Base-by-base conservation (phyloP, 441 rosid species). In the Cnidoscolus chayamansa region DNA sequence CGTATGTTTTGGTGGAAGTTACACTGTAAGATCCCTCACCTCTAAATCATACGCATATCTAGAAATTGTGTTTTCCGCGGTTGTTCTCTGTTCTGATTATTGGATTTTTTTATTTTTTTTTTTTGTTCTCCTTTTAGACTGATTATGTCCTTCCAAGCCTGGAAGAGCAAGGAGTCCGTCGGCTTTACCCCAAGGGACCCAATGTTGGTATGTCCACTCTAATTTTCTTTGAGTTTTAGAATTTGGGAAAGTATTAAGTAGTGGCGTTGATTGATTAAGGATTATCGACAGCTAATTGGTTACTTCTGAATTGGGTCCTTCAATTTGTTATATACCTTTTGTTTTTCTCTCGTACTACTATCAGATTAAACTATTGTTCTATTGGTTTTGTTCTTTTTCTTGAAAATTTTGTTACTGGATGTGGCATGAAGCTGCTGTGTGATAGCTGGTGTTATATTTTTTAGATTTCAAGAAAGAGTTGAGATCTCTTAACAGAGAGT, bases 131-230 rank as follows among this genome's bases (percentile, higher is more conserved):
- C 19, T 74, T 51, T 10, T 75, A 92, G 98, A 94, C 93, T 31
- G 94, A 92, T 48, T 93, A 90, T 80, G 92, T 87, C 83, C 92
- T 94, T 78, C 99, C 99, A 3, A 92, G 90, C 85, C 85, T 92
- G 85, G 98, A 94, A 83, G 96, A 94, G 56, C 97, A 92, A 75
- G 99, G 99, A 71, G 94, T 88, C 47, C 89, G 91, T 37, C 97
- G 91, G 77, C 87, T 94, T 67, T 92, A 91, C 73, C 88, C 97
- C 0, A 86, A 86, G 76, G 93, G 92, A 63, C 87, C 90, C 5
- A 87, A 85, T 82, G 75, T 92, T 53, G 94, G 97, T 91, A 86
- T 32, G 63, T 54, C 43, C 45, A 19, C 8, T 5, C 12, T 49
- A 7, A 10, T 9, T 71, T 35, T 31, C 20, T 7, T 40, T 40